Evolutionary conservation across 164 flowering plant species (phyloP).

Genomic region (Magnolia changhungtana): DNA sequence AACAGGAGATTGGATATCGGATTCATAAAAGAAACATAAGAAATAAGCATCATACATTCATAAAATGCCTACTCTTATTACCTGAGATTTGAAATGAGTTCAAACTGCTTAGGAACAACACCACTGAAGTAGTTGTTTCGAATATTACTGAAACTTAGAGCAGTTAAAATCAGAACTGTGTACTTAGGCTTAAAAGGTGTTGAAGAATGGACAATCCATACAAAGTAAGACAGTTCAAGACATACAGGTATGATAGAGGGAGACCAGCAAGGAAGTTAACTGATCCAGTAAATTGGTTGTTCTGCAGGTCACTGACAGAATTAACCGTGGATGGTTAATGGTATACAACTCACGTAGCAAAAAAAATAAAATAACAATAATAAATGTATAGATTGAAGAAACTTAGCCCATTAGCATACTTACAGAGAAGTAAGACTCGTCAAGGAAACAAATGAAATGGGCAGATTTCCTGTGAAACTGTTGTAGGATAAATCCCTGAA

Average conservation of each 20-base stretch:
- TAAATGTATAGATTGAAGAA: neutral
- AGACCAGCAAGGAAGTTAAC: constrained; percentile 64
- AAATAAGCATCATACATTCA: no score
- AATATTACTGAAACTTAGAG: constrained; percentile 54
- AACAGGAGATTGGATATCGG: neutral
- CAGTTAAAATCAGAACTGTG: constrained; percentile 8
- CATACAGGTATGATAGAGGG: constrained; percentile 63
- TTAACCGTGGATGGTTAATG: no score
- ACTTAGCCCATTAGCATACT: constrained; percentile 1
- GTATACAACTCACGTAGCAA: neutral
- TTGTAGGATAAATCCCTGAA: constrained; percentile 81
- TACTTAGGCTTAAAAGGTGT: neutral
- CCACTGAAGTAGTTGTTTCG: constrained; percentile 15
- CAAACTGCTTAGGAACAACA: no score
- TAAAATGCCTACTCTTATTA: no score
- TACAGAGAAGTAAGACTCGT: constrained; percentile 60
- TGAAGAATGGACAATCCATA: neutral
- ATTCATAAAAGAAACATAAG: no score
- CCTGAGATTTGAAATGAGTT: no score
- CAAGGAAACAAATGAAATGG: constrained; percentile 60
- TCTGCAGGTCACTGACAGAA: constrained; percentile 63
- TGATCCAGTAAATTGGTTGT: constrained; percentile 74
- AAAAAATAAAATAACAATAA: neutral
- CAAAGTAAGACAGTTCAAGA: constrained; percentile 6
- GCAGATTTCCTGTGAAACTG: constrained; percentile 69